Evolutionary conservation across 169 alveolate genomes (phyloP).

Genomic region (Plasmodium gaboni): DNA sequence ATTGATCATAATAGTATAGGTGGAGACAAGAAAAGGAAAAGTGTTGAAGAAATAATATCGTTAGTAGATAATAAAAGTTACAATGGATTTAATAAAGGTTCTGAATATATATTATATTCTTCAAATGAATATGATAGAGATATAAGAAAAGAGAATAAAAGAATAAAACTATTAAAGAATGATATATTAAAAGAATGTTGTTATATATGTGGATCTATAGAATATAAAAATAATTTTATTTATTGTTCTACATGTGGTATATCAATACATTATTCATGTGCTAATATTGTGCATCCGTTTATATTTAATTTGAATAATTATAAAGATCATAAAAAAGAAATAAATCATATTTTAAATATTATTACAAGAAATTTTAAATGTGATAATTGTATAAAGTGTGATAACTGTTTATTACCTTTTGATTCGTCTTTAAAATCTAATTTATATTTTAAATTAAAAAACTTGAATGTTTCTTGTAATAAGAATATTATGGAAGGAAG

Average conservation of each 20-base stretch:
- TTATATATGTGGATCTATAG: slow-evolving; percentile 47
- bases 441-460: slow-evolving; percentile 15
- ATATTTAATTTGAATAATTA: slow-evolving; percentile 39
- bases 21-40: neutral
- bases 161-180: slow-evolving; percentile 22
- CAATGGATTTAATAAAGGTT: neutral
- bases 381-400: slow-evolving; percentile 54
- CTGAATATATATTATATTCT: neutral
- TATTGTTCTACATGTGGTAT: slow-evolving; percentile 49
- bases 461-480: slow-evolving; percentile 1
- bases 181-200: slow-evolving; percentile 58
- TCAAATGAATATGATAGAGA: neutral
- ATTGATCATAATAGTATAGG: neutral
- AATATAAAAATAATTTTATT: slow-evolving; percentile 26
- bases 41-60: neutral
- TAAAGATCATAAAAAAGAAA: slow-evolving; percentile 50
- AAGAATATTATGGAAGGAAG: neutral
- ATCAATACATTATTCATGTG: slow-evolving; percentile 62
- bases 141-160: neutral
- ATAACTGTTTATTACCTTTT: slow-evolving; percentile 17
- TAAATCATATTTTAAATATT: slow-evolving; percentile 50
- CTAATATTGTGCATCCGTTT: slow-evolving; percentile 45
- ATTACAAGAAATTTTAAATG: slow-evolving; percentile 60
- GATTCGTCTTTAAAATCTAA: neutral
- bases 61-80: neutral